These are phyloP conservation scores for Lactarius hatsudake DNA, from an alignment of 768 basidiomycete genomes.

Conservation along the genomic window DNA sequence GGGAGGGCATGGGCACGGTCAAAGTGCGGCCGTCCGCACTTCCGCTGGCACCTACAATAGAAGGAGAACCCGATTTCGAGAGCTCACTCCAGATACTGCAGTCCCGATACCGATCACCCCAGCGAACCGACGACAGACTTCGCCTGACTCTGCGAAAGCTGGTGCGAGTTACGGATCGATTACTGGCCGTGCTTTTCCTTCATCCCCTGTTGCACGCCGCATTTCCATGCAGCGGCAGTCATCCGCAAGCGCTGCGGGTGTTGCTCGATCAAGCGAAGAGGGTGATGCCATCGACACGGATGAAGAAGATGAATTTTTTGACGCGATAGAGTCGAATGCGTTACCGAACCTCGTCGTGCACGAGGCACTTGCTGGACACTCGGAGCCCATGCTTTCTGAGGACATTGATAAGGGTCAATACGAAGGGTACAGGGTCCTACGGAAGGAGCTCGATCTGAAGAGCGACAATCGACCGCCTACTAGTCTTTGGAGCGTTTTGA, in stretches of 20 bases:
- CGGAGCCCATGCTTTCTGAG: constrained; percentile 36
- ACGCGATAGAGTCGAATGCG: constrained; percentile 84
- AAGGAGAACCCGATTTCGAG: constrained; percentile 11
- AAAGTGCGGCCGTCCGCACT: constrained; percentile 25
- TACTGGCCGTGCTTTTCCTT: constrained; percentile 12
- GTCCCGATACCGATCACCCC: constrained; percentile 3
- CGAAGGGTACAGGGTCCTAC: constrained; percentile 62
- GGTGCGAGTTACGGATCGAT: constrained; percentile 1
- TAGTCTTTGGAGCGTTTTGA: constrained; percentile 92
- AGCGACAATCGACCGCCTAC: constrained; percentile 82
- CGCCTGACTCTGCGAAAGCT: constrained; percentile 1
- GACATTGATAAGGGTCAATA: constrained; percentile 48
- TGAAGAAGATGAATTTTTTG: constrained; percentile 96
- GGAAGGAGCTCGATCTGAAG: constrained; percentile 58
- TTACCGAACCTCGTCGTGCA: constrained; percentile 74
- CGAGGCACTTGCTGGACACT: constrained; percentile 54
- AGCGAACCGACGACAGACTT: background rate
- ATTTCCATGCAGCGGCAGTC: constrained; percentile 17
- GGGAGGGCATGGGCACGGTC: constrained; percentile 27
- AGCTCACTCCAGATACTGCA: constrained; percentile 12
- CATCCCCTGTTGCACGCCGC: constrained; percentile 8
- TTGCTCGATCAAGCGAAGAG: constrained; percentile 29
- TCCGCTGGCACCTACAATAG: constrained; percentile 21
- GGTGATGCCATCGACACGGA: constrained; percentile 51
- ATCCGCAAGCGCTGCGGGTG: background rate